Evolutionary conservation across 2,329 filamentous ascomycete species (phyloP).

Genomic region (Grosmannia penicillata): DNA sequence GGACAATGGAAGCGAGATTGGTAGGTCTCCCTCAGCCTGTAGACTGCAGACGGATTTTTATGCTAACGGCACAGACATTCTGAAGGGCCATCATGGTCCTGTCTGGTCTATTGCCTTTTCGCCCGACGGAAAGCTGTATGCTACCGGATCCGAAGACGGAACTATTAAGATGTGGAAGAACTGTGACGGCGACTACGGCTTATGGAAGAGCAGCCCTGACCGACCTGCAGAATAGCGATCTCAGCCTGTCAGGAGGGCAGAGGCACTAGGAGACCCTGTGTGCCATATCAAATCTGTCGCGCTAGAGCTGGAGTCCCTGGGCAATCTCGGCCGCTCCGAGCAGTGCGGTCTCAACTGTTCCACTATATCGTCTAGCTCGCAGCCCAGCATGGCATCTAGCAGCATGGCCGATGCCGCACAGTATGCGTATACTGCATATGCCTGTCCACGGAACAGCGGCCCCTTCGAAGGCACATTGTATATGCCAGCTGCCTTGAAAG

Average conservation of each 20-base stretch:
- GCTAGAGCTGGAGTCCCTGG: not conserved
- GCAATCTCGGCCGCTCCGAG: conserved; percentile 5
- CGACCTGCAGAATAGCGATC: conserved; percentile 23
- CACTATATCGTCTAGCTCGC: not conserved
- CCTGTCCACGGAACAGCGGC: not conserved
- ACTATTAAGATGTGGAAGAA: conserved; percentile 89
- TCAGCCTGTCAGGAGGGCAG: conserved; percentile 3
- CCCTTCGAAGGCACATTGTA: too few species aligned
- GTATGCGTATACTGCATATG: not conserved
- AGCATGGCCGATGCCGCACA: not conserved
- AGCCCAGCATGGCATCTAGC: conserved; percentile 1
- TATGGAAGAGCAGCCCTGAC: conserved; percentile 38
- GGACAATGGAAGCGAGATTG: conserved; percentile 66
- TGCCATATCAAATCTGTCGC: not conserved
- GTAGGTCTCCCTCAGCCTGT: conserved; percentile 25
- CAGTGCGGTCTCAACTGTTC: conserved; percentile 1
- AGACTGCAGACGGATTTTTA: not conserved
- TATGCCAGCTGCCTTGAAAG: too few species aligned
- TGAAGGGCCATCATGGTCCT: conserved; percentile 93
- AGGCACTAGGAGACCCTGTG: not conserved
- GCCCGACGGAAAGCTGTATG: conserved; percentile 89
- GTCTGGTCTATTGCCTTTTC: conserved; percentile 95
- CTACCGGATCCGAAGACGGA: conserved; percentile 90
- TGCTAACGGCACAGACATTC: conserved; percentile 49
- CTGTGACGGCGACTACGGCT: conserved; percentile 48